Evolutionary conservation across 768 basidiomycete genomes (phyloP), one percentile per base, ranked within the genome.

Genomic region (Grammothele lineata): DNA sequence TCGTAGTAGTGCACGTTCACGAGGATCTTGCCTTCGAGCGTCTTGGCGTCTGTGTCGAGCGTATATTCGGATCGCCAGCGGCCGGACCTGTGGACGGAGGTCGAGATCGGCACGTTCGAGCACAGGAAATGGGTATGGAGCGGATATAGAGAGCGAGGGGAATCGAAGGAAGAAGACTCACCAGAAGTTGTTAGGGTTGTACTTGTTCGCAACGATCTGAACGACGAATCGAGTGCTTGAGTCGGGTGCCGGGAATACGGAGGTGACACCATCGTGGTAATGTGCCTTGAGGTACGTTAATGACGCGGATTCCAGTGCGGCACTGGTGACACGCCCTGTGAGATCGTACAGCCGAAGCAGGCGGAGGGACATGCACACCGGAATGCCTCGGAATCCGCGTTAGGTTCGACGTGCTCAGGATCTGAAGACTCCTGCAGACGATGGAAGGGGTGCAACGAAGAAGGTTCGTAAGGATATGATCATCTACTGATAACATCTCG

Each of bases 1-100:
- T 99, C 96, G 60, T 94, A 98, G 61, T 98, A 98, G 65, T 99
- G 96, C 11, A 97, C 85, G 57, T 92, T 88, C 36, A 89, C 77
- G 7, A 85, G 71, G 14, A 96, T 79, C 57, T 72, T 78, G 0
- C 92, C 93, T n/a, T 68, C 65, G 5, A 96, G 72, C 48, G 67
- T 74, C 43, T 77, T 76, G 33, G 76, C 70, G 15, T 73, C 76
- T 32, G 88, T 64, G 62, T 95, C 81, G 40, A 96, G 71, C 8
- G 70, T 62, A 63, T 96, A 98, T 55, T 85, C 77, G 5, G 92
- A 93, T 32, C 94, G 80, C 95, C 95, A 98, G 62, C 93, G 75
- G 26, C 95, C 95, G 23, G 93, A 87, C 93, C 94, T 95, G 45
- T 7, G 33, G 12, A 51, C 25, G n/a, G 48, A 38, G 15, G 5